These are phyloP conservation scores for Azolla pinnata DNA, from an alignment of 75 land plant species.

Conservation along the genomic window DNA sequence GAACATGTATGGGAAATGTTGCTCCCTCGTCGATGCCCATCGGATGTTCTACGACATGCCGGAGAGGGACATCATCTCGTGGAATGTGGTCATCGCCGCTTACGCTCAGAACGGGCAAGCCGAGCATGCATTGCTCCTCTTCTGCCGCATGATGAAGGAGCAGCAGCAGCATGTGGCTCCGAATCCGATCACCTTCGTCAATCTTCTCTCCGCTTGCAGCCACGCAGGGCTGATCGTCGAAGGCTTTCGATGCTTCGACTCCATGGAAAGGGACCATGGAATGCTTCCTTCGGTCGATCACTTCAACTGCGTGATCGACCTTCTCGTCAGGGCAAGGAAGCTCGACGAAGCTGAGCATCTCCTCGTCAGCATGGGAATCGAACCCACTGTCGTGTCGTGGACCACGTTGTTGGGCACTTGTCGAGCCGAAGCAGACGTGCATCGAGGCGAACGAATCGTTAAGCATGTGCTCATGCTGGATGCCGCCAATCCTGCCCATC, in stretches of 20 bases:
- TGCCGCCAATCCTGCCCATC: constrained; percentile 8
- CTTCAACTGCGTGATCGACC: constrained; percentile 18
- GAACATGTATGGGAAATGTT: constrained; percentile 45
- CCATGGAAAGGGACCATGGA: constrained; percentile 11
- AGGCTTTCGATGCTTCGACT: constrained; percentile 24
- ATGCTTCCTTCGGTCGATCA: constrained; percentile 3
- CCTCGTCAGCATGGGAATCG: constrained; percentile 9
- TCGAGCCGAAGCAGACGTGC: constrained; percentile 5
- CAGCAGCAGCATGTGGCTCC: constrained; percentile 23
- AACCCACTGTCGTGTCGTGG: constrained; percentile 13
- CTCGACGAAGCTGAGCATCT: constrained; percentile 12
- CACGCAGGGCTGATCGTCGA: constrained; percentile 24
- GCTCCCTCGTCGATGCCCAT: constrained; percentile 25
- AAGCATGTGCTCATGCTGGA: constrained; percentile 11
- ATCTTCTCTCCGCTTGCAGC: constrained; percentile 41
- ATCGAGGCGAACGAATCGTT: constrained; percentile 9
- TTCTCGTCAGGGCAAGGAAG: constrained; percentile 11
- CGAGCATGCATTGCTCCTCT: constrained; percentile 22
- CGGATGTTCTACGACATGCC: constrained; percentile 34
- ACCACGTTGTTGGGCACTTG: constrained; percentile 14
- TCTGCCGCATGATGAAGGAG: constrained; percentile 27
- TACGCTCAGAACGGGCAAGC: constrained; percentile 32
- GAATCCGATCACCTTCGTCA: constrained; percentile 40
- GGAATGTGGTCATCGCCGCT: constrained; percentile 48
- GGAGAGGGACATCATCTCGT: constrained; percentile 30